Percentiles rank a stretch among this genome's conserved stretches.
Evolutionary conservation across 1,139 yeast genomes (phyloP).

Genomic region (Yamadazyma epiphylla): DNA sequence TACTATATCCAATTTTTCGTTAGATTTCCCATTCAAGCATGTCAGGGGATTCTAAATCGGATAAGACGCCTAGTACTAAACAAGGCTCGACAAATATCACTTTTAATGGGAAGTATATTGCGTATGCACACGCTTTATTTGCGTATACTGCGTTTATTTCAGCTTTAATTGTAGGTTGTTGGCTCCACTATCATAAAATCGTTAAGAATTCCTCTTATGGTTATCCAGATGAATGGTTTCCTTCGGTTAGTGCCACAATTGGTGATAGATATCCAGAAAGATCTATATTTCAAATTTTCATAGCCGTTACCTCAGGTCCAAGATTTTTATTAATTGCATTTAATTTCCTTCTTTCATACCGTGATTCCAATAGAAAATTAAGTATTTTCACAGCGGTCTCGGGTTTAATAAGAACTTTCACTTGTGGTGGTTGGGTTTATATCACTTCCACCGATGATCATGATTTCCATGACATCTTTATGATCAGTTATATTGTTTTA

Average conservation of each 20-base stretch:
- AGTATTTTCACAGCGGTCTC: constrained; percentile 20
- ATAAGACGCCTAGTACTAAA: no score
- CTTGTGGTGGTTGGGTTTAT: constrained; percentile 99
- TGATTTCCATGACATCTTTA: constrained; percentile 91
- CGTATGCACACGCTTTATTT: constrained; percentile 66
- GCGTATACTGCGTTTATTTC: constrained; percentile 71
- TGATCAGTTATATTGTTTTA: constrained; percentile 83
- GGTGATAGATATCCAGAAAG: constrained; percentile 97
- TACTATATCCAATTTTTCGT: no score
- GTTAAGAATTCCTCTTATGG: constrained; percentile 83
- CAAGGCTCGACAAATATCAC: neutral
- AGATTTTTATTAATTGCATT: constrained; percentile 71
- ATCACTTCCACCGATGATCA: constrained; percentile 96
- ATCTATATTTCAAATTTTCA: constrained; percentile 80
- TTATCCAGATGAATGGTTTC: constrained; percentile 98
- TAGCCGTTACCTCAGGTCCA: constrained; percentile 81
- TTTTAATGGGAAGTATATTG: constrained; percentile 61
- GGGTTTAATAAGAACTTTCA: constrained; percentile 79
- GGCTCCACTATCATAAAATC: constrained; percentile 78
- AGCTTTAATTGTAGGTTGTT: constrained; percentile 70
- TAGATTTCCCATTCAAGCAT: no score
- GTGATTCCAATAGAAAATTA: constrained; percentile 40
- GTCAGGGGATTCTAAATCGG: no score
- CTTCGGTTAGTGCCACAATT: constrained; percentile 93
- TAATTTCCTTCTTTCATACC: constrained; percentile 45